Percentiles rank a stretch among this genome's conserved stretches.
phyloP scores from a whole-genome alignment of 306 rosid species.

The Vicia sativa region DNA sequence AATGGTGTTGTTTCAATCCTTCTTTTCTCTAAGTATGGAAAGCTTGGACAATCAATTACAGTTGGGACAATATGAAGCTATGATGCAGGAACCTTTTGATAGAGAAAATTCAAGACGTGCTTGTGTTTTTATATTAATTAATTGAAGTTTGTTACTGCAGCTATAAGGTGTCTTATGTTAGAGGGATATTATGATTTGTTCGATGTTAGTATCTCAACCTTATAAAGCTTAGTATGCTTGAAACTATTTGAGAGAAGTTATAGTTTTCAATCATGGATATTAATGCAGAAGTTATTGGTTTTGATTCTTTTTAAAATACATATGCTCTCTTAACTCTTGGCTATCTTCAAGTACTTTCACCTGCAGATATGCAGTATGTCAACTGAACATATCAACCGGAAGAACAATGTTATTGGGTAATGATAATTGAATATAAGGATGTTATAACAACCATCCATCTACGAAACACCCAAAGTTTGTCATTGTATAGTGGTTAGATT shows the following conservation, averaged over 20 bases:
- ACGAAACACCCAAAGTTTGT: not conserved
- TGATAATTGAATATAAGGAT: not conserved
- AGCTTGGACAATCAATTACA: conserved; percentile 15
- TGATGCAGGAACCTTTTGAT: conserved; percentile 1
- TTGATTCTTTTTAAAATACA: not conserved
- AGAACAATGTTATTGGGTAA: not conserved
- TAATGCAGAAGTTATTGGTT: conserved; percentile 10
- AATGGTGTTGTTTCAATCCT: conserved; percentile 19
- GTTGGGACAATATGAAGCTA: not conserved
- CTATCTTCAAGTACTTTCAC: conserved; percentile 13
- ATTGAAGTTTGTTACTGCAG: conserved; percentile 1
- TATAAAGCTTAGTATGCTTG: not conserved
- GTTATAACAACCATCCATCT: not conserved
- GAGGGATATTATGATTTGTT: not conserved
- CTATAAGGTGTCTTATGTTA: conserved; percentile 5
- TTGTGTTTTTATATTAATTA: conserved; percentile 2
- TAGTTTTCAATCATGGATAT: not conserved
- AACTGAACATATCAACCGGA: not conserved
- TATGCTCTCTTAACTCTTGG: not conserved
- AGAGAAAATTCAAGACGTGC: conserved; percentile 32
- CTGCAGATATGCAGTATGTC: not conserved
- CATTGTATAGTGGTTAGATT: not conserved
- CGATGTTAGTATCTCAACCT: conserved; percentile 14
- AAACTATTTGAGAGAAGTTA: conserved; percentile 2
- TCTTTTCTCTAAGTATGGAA: conserved; percentile 16